These are phyloP conservation scores for Macadamia integrifolia DNA, from an alignment of 164 flowering plant genomes.

Conservation along the genomic window DNA sequence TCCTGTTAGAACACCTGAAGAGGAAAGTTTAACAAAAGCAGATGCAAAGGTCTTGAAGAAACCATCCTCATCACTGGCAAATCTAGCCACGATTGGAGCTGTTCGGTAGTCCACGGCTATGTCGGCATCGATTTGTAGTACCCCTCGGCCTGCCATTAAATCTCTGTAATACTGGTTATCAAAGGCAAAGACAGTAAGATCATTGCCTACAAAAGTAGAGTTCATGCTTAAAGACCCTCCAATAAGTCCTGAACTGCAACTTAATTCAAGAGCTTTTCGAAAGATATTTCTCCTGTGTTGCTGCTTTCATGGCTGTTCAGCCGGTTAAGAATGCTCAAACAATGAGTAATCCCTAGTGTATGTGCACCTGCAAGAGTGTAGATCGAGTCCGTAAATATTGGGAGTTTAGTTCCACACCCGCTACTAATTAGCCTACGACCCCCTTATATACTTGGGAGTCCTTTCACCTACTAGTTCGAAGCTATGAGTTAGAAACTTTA, in stretches of 20 bases:
- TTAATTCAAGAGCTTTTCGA: slow-evolving; percentile 19
- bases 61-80: slow-evolving; percentile 23
- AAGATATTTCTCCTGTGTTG: slow-evolving; percentile 3
- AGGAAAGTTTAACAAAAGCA: slow-evolving; percentile 49
- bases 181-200: slow-evolving; percentile 33
- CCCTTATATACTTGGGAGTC: no score
- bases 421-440: no score
- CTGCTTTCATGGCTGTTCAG: slow-evolving; percentile 9
- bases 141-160: slow-evolving; percentile 31
- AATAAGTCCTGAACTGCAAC: slow-evolving; percentile 16
- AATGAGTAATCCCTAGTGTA: slow-evolving; percentile 48
- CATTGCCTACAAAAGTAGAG: slow-evolving; percentile 30
- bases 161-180: slow-evolving; percentile 43
- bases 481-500: neutral
- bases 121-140: slow-evolving; percentile 36
- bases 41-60: slow-evolving; percentile 42
- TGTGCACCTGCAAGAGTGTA: slow-evolving; percentile 39
- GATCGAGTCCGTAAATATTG: no score
- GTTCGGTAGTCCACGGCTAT: slow-evolving; percentile 36
- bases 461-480: no score
- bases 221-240: slow-evolving; percentile 16
- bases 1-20: slow-evolving; percentile 38
- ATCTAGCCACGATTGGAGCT: slow-evolving; percentile 23
- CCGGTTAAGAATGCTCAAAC: slow-evolving; percentile 31
- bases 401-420: no score